These are phyloP conservation scores for Tagetes erecta DNA, from an alignment of 129 eudicot genomes.

Conservation along the genomic window DNA sequence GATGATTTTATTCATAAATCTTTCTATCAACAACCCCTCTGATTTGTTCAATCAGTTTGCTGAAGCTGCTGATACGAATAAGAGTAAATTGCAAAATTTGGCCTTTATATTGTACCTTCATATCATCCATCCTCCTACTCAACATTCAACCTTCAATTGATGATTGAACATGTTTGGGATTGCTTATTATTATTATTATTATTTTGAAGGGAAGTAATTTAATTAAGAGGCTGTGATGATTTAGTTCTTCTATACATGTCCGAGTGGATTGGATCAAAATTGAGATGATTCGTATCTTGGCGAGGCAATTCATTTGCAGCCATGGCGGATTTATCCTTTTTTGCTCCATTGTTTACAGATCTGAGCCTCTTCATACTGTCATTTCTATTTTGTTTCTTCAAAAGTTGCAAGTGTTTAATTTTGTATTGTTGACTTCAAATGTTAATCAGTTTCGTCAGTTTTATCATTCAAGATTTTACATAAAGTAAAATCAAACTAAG, in stretches of 20 bases:
- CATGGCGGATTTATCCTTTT: constrained; percentile 7
- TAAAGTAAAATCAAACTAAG: too few relatives aligned
- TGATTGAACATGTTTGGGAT: background rate
- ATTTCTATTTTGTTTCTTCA: background rate
- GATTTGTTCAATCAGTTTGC: background rate
- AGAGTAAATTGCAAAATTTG: background rate
- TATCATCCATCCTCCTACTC: too few relatives aligned
- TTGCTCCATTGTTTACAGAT: constrained; percentile 10
- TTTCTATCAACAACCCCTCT: constrained; percentile 4
- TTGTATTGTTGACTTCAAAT: too few relatives aligned
- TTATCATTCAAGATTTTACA: too few relatives aligned
- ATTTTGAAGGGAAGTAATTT: background rate
- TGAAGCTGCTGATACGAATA: background rate
- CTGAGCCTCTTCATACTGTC: constrained; percentile 18
- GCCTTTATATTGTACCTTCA: background rate
- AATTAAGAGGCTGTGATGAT: constrained; percentile 1
- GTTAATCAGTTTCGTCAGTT: too few relatives aligned
- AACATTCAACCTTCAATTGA: too few relatives aligned
- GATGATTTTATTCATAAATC: constrained; percentile 5
- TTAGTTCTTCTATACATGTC: background rate
- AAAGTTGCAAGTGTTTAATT: too few relatives aligned
- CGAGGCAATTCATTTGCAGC: constrained; percentile 22
- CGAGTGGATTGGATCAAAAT: constrained; percentile 22
- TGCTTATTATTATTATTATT: background rate
- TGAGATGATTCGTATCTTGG: constrained; percentile 27